Conservation (phyloP, 140 eudicot genomes). For the Ambrosia hybrid region DNA sequence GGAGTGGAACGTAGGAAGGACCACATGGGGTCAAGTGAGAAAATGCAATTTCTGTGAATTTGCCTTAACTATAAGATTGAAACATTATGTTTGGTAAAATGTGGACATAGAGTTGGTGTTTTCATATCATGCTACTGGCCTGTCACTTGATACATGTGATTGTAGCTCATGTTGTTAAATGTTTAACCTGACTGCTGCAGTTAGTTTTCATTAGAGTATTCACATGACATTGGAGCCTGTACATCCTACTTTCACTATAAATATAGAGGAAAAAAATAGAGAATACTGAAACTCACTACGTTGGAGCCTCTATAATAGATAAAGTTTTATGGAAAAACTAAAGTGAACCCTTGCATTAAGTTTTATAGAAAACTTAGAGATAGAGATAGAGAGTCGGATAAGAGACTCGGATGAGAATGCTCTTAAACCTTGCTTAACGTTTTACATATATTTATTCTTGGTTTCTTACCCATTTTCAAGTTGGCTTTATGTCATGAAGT, state of each 20-base stretch:
- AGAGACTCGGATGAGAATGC: no score
- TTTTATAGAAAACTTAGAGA: no score
- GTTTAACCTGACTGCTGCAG: not conserved
- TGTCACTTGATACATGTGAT: slow-evolving; percentile 8
- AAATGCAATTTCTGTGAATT: slow-evolving; percentile 5
- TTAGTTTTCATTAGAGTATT: not conserved
- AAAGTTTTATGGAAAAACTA: no score
- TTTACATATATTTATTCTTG: not conserved
- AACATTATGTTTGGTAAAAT: not conserved
- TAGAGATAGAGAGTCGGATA: no score
- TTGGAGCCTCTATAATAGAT: no score
- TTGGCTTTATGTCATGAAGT: not conserved
- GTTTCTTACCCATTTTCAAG: no score
- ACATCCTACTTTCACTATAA: no score
- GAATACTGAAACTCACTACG: no score
- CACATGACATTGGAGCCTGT: no score
- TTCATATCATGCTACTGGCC: not conserved
- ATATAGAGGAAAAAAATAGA: no score
- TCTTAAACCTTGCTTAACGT: not conserved
- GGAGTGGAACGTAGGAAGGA: not conserved
- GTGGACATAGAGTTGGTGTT: not conserved
- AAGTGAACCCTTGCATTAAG: no score
- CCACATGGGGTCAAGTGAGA: not conserved
- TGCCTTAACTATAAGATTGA: not conserved
- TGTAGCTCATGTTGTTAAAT: slow-evolving; percentile 4